Evolutionary conservation across 768 basidiomycete genomes (phyloP).

Genomic region (Termitomyces bulborhizus): DNA sequence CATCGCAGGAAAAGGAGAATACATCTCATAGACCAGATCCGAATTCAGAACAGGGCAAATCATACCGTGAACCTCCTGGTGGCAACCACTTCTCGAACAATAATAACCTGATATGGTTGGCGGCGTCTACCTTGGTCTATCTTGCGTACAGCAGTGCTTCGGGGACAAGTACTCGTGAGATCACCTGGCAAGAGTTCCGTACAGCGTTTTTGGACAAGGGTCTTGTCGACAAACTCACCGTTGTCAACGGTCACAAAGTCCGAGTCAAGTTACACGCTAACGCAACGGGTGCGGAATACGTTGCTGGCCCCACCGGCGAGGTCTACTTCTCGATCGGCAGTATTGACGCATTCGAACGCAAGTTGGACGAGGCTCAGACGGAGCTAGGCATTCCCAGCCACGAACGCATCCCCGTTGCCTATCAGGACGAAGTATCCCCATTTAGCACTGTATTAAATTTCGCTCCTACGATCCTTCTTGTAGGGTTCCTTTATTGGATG

Average conservation of each 20-base stretch:
- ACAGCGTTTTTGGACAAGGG: constrained; percentile 96
- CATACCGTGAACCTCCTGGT: constrained; percentile 40
- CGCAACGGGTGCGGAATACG: constrained; percentile 75
- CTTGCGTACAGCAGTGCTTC: constrained; percentile 59
- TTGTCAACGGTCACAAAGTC: constrained; percentile 86
- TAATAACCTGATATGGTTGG: constrained; percentile 45
- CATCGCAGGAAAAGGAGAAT: constrained; percentile 31
- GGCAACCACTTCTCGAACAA: constrained; percentile 52
- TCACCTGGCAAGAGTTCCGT: constrained; percentile 99
- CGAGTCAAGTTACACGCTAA: constrained; percentile 92
- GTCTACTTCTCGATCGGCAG: constrained; percentile 98
- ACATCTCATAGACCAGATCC: constrained; percentile 25
- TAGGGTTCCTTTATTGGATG: constrained; percentile 87
- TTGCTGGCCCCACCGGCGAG: constrained; percentile 50
- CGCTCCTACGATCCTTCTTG: constrained; percentile 90
- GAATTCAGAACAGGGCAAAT: constrained; percentile 31
- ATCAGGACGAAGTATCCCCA: constrained; percentile 90
- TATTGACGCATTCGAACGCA: constrained; percentile 92
- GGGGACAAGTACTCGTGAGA: constrained; percentile 66
- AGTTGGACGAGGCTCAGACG: constrained; percentile 87
- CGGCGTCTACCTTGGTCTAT: constrained; percentile 51
- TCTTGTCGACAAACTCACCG: constrained; percentile 88
- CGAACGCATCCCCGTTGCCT: constrained; percentile 95
- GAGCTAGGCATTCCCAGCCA: constrained; percentile 89
- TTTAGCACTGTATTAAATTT: constrained; percentile 80